Conservation (phyloP, 2,329 filamentous ascomycete genomes). For the Fusarium mangiferae region DNA sequence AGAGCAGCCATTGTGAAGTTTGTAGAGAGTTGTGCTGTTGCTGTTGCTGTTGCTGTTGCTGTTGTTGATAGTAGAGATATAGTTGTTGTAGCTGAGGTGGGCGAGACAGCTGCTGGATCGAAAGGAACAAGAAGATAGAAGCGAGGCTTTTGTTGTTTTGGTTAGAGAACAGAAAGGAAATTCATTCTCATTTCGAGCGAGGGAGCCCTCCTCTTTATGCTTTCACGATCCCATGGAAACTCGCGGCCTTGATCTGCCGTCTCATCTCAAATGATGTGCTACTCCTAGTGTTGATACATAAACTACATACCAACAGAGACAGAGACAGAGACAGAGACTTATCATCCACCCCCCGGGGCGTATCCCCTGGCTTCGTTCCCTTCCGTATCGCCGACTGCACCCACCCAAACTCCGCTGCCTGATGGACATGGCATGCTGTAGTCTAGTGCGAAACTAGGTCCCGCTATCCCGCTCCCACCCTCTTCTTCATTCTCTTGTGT, state of each 20-base stretch:
- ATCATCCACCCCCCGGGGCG: constrained; percentile 16
- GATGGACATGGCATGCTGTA: background rate
- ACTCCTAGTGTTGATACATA: background rate
- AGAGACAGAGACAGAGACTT: background rate
- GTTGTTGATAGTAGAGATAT: background rate
- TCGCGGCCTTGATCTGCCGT: constrained; percentile 11
- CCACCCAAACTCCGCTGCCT: constrained; percentile 2
- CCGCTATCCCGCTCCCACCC: constrained; percentile 29
- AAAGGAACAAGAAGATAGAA: constrained; percentile 5
- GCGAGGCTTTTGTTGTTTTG: constrained; percentile 32
- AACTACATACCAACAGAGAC: background rate
- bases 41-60: background rate
- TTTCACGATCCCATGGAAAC: constrained; percentile 13
- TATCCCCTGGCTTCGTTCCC: constrained; percentile 30
- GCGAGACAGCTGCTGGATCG: constrained; percentile 38
- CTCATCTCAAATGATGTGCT: constrained; percentile 23
- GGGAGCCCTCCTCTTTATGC: constrained; percentile 45
- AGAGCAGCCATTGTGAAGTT: constrained; percentile 38
- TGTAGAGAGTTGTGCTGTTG: constrained; percentile 11
- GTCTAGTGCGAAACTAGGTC: constrained; percentile 14
- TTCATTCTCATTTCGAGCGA: constrained; percentile 24
- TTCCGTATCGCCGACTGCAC: constrained; percentile 38
- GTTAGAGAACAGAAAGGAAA: constrained; percentile 21
- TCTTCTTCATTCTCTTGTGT: background rate
- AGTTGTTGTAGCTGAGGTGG: constrained; percentile 40